A percentile compares a stretch with the other conserved stretches of the same genome.
Conservation (phyloP, 352 stramenopile species). For the Globisporangium echinulatum region DNA sequence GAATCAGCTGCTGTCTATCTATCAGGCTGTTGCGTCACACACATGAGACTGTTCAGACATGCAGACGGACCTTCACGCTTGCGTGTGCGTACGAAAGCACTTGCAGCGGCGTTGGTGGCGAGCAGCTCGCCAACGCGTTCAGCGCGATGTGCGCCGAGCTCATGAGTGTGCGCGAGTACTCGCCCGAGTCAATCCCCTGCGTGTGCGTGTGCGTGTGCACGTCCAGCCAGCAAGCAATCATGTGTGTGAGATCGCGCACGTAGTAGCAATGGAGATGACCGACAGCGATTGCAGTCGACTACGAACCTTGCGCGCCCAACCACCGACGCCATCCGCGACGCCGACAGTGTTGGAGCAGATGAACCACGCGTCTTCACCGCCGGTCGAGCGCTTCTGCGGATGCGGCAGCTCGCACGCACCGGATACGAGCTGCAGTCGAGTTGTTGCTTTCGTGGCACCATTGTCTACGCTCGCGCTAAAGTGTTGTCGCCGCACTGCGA, state of each 20-base stretch:
- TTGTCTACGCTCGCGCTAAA: slow-evolving; percentile 21
- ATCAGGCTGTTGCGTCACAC: too few relatives aligned
- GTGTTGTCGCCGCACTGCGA: background rate
- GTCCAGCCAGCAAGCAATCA: background rate
- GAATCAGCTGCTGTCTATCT: too few relatives aligned
- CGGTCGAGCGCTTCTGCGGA: slow-evolving; percentile 75
- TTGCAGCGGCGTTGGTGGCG: slow-evolving; percentile 49
- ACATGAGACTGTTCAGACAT: background rate
- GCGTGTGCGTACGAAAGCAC: slow-evolving; percentile 64
- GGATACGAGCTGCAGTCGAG: slow-evolving; percentile 40
- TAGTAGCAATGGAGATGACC: background rate
- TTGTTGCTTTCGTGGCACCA: background rate
- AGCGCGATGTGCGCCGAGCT: slow-evolving; percentile 32
- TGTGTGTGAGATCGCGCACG: background rate
- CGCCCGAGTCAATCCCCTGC: slow-evolving; percentile 80
- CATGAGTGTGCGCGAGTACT: slow-evolving; percentile 85
- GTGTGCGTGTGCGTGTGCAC: background rate
- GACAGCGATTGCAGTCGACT: too few relatives aligned
- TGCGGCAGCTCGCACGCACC: slow-evolving; percentile 74
- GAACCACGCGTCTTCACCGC: slow-evolving; percentile 85
- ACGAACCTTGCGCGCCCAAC: slow-evolving; percentile 75
- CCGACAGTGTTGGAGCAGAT: slow-evolving; percentile 68
- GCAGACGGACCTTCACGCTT: slow-evolving; percentile 37
- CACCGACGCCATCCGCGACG: slow-evolving; percentile 83
- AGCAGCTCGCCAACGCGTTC: slow-evolving; percentile 7